phyloP scores from a whole-genome alignment of 2,329 filamentous ascomycete species.

The Aspergillus niger region DNA sequence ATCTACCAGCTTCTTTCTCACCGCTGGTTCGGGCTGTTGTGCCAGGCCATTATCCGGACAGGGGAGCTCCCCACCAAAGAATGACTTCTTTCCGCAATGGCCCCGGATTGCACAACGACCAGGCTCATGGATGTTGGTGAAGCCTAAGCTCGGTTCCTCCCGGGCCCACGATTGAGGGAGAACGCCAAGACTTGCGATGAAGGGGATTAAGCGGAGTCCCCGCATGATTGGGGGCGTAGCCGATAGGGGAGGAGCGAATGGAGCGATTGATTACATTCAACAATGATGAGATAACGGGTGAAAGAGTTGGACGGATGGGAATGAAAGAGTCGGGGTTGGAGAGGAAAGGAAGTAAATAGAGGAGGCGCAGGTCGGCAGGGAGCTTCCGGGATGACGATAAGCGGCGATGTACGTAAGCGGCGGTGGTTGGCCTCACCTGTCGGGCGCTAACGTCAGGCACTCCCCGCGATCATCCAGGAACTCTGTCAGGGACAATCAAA shows the following conservation, averaged over 20 bases:
- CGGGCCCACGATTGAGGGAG: constrained; percentile 32
- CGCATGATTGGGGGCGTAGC: constrained; percentile 29
- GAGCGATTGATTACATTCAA: not conserved
- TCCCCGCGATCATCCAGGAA: not conserved
- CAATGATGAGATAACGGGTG: not conserved
- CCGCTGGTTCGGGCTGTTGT: constrained; percentile 68
- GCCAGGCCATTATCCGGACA: constrained; percentile 90
- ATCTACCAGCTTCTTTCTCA: constrained; percentile 75
- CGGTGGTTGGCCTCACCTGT: constrained; percentile 4
- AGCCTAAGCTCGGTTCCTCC: constrained; percentile 24
- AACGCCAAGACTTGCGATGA: constrained; percentile 31
- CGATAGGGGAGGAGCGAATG: not conserved
- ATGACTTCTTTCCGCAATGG: constrained; percentile 85
- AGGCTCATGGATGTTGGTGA: constrained; percentile 68
- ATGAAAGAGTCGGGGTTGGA: not conserved
- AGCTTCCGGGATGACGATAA: constrained; percentile 3
- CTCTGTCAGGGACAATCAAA: not conserved
- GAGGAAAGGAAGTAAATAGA: not conserved
- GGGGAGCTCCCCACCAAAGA: constrained; percentile 86
- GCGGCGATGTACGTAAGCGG: constrained; percentile 7
- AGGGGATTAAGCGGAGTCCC: constrained; percentile 29
- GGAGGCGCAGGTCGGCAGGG: not conserved
- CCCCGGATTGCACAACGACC: constrained; percentile 89
- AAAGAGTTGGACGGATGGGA: not conserved
- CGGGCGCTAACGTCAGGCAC: constrained; percentile 25